Evolutionary conservation across 257 asterid genomes (phyloP).

Genomic region (Przewalskia tangutica): DNA sequence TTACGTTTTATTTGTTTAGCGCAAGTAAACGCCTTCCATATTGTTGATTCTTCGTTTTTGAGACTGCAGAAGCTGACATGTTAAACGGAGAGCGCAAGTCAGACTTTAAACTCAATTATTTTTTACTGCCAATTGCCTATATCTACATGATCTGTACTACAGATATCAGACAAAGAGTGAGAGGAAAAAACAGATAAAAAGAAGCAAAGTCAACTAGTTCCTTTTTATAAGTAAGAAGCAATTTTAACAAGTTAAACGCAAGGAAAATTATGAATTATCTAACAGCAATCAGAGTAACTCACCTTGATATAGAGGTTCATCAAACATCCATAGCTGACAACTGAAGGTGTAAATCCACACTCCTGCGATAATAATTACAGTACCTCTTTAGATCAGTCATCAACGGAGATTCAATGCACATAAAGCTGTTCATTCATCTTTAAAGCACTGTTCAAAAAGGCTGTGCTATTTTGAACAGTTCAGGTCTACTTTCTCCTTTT

Average conservation of each 20-base stretch:
- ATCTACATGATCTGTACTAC: neutral
- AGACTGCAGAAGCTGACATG: neutral
- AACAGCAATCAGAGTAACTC: neutral
- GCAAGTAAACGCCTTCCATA: neutral
- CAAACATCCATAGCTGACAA: conserved; percentile 88
- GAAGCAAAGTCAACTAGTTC: neutral
- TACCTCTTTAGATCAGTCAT: neutral
- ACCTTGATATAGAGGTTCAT: conserved; percentile 90
- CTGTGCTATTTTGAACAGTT: neutral
- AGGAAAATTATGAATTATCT: neutral
- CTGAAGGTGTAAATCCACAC: conserved; percentile 80
- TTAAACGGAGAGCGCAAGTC: neutral
- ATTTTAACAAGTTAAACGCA: neutral
- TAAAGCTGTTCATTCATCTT: neutral
- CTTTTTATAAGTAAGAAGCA: neutral
- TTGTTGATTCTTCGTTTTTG: neutral
- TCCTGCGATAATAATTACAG: conserved; percentile 38
- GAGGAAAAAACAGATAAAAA: neutral
- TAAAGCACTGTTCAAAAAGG: neutral
- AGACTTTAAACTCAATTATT: neutral
- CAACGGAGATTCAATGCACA: neutral
- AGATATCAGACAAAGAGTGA: neutral
- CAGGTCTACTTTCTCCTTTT: neutral
- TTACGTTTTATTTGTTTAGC: neutral
- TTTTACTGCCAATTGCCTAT: neutral